Percentiles rank a stretch among this genome's conserved stretches.
These are phyloP conservation scores for Hypoxylon cercidicola DNA, from an alignment of 495 filamentous ascomycete species.

Conservation along the genomic window DNA sequence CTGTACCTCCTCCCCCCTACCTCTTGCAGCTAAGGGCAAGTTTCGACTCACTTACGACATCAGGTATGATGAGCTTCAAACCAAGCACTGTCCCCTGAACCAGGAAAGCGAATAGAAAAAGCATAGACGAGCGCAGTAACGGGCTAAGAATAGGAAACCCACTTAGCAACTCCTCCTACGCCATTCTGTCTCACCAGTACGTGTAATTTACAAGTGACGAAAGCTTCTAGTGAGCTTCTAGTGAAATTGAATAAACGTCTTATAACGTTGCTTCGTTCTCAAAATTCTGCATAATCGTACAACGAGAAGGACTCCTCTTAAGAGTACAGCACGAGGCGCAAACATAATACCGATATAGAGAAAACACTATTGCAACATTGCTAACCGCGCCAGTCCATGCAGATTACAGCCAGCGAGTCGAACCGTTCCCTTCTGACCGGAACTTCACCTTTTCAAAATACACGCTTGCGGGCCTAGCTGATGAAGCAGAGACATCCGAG, in stretches of 20 bases:
- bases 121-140: no score
- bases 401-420: slow-evolving; percentile 15
- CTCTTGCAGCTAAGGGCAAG: no score
- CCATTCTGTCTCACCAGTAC: background rate
- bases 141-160: no score
- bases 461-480: slow-evolving; percentile 64
- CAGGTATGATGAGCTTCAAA: no score
- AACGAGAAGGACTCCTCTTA: slow-evolving; percentile 14
- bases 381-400: slow-evolving; percentile 27
- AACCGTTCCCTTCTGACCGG: background rate
- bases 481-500: slow-evolving; percentile 97
- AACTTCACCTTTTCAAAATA: background rate
- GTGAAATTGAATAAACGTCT: slow-evolving; percentile 5
- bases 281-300: slow-evolving; percentile 23
- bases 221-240: slow-evolving; percentile 3
- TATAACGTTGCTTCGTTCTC: background rate
- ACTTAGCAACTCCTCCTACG: no score
- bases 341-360: background rate
- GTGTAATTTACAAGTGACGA: background rate
- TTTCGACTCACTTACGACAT: no score
- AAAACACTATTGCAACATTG: slow-evolving; percentile 4
- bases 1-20: no score
- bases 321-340: slow-evolving; percentile 21
- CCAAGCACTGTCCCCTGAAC: no score
- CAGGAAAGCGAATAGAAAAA: no score